Percentiles rank a stretch among this genome's conserved stretches.
These are phyloP conservation scores for Phialophora verrucosa DNA, from an alignment of 2,329 filamentous ascomycete genomes.

Conservation along the genomic window DNA sequence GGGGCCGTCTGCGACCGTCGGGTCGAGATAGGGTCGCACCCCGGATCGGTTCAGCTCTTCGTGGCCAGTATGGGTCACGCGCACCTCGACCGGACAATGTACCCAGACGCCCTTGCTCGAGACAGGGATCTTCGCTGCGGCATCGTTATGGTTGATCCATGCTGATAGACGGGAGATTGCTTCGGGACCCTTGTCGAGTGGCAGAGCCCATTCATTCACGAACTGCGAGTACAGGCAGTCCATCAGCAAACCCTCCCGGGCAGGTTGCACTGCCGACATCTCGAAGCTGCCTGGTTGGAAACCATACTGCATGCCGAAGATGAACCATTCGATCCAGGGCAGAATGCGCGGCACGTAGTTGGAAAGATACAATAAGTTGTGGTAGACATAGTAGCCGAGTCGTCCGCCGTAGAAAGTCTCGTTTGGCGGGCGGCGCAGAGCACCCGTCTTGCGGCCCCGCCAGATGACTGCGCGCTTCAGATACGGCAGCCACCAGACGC, in stretches of 20 bases:
- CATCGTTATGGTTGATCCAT: conserved; percentile 78
- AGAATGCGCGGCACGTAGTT: conserved; percentile 79
- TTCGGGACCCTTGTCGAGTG: conserved; percentile 83
- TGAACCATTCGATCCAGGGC: conserved; percentile 92
- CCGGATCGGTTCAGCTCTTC: conserved; percentile 43
- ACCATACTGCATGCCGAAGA: conserved; percentile 97
- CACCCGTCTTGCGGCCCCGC: conserved; percentile 79
- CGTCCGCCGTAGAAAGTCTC: conserved; percentile 79
- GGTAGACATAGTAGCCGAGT: conserved; percentile 87
- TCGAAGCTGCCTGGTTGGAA: conserved; percentile 71
- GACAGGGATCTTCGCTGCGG: conserved; percentile 75
- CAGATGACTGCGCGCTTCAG: conserved; percentile 86
- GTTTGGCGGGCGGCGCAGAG: conserved; percentile 64
- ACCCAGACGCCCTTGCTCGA: conserved; percentile 79
- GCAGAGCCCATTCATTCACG: conserved; percentile 97
- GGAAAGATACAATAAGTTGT: conserved; percentile 82
- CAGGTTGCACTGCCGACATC: conserved; percentile 78
- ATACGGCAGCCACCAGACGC: conserved; percentile 98
- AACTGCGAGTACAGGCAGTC: conserved; percentile 98
- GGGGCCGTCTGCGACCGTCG: conserved; percentile 69
- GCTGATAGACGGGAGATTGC: conserved; percentile 80
- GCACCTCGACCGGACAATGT: conserved; percentile 91
- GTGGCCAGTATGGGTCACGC: conserved; percentile 71
- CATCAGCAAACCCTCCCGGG: conserved; percentile 82
- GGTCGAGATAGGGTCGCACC: conserved; percentile 72